These are phyloP conservation scores for Chrysoporthe cubensis DNA, from an alignment of 2,329 filamentous ascomycete species.

Conservation along the genomic window DNA sequence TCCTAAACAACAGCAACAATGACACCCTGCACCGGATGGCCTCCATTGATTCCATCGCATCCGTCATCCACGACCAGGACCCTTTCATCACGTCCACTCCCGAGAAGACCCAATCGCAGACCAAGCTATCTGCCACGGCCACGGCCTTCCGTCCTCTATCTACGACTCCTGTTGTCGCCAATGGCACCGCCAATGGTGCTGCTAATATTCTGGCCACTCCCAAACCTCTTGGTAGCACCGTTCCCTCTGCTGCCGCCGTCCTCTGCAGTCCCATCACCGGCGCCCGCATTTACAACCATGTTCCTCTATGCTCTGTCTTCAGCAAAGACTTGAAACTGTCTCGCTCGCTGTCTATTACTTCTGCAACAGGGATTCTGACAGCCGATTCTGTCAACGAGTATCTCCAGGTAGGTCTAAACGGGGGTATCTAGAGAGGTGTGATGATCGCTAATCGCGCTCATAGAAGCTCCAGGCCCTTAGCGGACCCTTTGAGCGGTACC, in stretches of 20 bases:
- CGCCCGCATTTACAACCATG: conserved; percentile 13
- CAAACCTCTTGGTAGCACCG: conserved; percentile 10
- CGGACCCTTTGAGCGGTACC: conserved; percentile 42
- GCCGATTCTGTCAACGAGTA: conserved; percentile 47
- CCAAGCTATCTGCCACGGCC: conserved; percentile 66
- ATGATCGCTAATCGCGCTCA: conserved; percentile 27
- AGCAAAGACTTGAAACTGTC: conserved; percentile 53
- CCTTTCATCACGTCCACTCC: conserved; percentile 54
- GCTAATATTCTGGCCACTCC: conserved; percentile 17
- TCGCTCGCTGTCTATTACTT: conserved; percentile 48
- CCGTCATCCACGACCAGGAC: conserved; percentile 48
- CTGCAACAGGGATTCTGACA: conserved; percentile 36
- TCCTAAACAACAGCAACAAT: neutral
- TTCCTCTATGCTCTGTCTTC: conserved; percentile 41
- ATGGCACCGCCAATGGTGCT: conserved; percentile 32
- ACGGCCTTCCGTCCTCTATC: conserved; percentile 61
- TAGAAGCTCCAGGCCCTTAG: conserved; percentile 47
- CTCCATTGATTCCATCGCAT: conserved; percentile 34
- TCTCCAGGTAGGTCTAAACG: conserved; percentile 45
- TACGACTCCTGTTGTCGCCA: conserved; percentile 31
- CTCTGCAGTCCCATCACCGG: conserved; percentile 32
- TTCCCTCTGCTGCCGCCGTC: conserved; percentile 20
- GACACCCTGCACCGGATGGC: conserved; percentile 6
- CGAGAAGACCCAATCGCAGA: conserved; percentile 39
- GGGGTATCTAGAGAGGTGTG: too few species aligned